A percentile compares a stretch with the other conserved stretches of the same genome.
Conservation (phyloP, 257 asterid species). For the Solanum etuberosum region DNA sequence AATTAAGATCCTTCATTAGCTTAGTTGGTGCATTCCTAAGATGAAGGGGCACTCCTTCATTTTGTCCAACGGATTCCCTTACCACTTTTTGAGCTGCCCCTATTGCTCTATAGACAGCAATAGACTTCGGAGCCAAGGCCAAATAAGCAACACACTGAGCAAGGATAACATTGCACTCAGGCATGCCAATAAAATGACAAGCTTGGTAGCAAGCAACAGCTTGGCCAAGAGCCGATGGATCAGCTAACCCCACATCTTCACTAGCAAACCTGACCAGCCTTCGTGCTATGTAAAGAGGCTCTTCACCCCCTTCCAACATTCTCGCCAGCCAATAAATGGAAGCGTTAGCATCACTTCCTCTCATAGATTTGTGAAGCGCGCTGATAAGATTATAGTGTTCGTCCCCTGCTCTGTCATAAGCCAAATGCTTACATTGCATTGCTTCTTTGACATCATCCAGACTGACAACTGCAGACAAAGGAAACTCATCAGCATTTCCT, state of each 20-base stretch:
- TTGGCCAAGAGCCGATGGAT: constrained; percentile 62
- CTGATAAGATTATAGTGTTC: constrained; percentile 79
- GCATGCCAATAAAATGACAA: constrained; percentile 77
- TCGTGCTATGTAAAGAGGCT: constrained; percentile 78
- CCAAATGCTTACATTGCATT: constrained; percentile 61
- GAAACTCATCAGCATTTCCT: background rate
- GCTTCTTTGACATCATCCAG: constrained; percentile 47
- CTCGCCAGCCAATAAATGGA: constrained; percentile 77
- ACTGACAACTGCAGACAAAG: background rate
- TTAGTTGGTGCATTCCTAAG: constrained; percentile 89
- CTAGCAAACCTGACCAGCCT: constrained; percentile 63
- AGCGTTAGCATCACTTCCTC: constrained; percentile 72
- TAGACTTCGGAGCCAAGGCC: constrained; percentile 75
- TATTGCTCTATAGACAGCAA: constrained; percentile 52
- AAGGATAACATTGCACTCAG: constrained; percentile 65
- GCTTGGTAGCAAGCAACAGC: constrained; percentile 84
- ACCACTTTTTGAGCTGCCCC: constrained; percentile 49
- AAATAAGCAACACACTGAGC: constrained; percentile 69
- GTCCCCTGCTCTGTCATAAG: constrained; percentile 66
- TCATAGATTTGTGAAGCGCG: constrained; percentile 81
- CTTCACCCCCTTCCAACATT: constrained; percentile 88
- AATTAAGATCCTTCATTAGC: constrained; percentile 78
- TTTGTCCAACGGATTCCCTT: constrained; percentile 70
- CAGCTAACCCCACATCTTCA: constrained; percentile 76
- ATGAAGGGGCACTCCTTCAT: constrained; percentile 72